Percentiles rank a stretch among this genome's conserved stretches.
Evolutionary conservation across 2,329 filamentous ascomycete genomes (phyloP).

Genomic region (Fusarium sp.): DNA sequence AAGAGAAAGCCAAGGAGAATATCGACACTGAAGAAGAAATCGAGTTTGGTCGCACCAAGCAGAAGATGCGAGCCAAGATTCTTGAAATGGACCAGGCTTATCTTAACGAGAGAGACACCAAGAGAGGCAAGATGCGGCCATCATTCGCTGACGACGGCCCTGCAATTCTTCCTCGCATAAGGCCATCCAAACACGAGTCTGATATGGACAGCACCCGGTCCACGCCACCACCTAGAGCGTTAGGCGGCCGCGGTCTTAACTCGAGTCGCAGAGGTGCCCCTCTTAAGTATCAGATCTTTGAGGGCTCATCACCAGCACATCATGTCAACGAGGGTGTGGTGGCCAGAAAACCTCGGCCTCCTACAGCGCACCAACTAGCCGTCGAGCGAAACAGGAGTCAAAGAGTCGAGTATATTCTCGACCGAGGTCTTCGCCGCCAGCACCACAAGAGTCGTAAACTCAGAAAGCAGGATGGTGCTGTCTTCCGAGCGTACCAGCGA

Average conservation of each 20-base stretch:
- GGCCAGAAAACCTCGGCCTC: conserved; percentile 74
- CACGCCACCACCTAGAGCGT: conserved; percentile 54
- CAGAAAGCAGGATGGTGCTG: conserved; percentile 72
- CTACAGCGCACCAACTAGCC: conserved; percentile 84
- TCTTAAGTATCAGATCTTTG: conserved; percentile 69
- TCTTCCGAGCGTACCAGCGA: conserved; percentile 74
- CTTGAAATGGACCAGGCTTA: conserved; percentile 80
- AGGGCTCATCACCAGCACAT: conserved; percentile 69
- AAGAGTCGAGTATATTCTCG: conserved; percentile 83
- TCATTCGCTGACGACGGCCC: conserved; percentile 63
- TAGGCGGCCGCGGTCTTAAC: conserved; percentile 44
- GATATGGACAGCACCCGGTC: conserved; percentile 59
- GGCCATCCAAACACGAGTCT: conserved; percentile 70
- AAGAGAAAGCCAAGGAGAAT: conserved; percentile 76
- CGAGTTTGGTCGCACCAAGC: conserved; percentile 77
- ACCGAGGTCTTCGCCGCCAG: conserved; percentile 75
- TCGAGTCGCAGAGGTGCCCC: conserved; percentile 57
- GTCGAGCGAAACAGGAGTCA: conserved; percentile 82
- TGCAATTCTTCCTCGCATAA: conserved; percentile 70
- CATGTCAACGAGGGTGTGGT: conserved; percentile 66
- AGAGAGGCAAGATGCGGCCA: conserved; percentile 60
- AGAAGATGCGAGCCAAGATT: conserved; percentile 79
- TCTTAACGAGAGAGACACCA: conserved; percentile 69
- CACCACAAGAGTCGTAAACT: conserved; percentile 72
- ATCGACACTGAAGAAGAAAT: conserved; percentile 77